Evolutionary conservation across 352 stramenopile genomes (phyloP).

Genomic region (Phytophthora parvispora): DNA sequence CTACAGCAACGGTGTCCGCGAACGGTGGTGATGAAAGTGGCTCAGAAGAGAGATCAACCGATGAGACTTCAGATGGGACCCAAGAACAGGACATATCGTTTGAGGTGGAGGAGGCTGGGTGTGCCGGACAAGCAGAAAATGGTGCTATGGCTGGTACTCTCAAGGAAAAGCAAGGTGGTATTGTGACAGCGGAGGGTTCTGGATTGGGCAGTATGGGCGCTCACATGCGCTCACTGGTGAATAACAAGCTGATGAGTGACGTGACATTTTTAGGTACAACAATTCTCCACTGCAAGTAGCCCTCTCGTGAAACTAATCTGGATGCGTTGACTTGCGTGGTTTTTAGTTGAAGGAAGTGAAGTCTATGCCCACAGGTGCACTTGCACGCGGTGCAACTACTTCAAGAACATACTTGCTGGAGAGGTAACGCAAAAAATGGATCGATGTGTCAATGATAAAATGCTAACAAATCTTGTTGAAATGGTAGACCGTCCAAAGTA

Average conservation of each 20-base stretch:
- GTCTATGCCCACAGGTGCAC: slow-evolving; percentile 92
- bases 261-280: slow-evolving; percentile 86
- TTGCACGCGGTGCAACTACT: slow-evolving; percentile 93
- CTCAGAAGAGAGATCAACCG: background rate
- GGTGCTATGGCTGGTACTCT: background rate
- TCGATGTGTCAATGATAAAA: background rate
- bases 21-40: background rate
- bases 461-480: background rate
- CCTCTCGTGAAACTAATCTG: no score
- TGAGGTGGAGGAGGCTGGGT: background rate
- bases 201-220: slow-evolving; percentile 34
- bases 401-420: slow-evolving; percentile 82
- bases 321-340: no score
- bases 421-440: slow-evolving; percentile 37
- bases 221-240: slow-evolving; percentile 75
- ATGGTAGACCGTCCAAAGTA: slow-evolving; percentile 85
- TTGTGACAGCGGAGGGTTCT: background rate
- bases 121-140: background rate
- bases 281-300: no score
- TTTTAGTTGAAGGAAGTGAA: slow-evolving; percentile 72
- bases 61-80: background rate
- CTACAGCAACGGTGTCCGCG: background rate
- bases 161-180: background rate
- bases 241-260: slow-evolving; percentile 86
- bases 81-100: background rate